Evolutionary conservation across 2,329 filamentous ascomycete species (phyloP).

Genomic region (Fusarium praegraminearum): DNA sequence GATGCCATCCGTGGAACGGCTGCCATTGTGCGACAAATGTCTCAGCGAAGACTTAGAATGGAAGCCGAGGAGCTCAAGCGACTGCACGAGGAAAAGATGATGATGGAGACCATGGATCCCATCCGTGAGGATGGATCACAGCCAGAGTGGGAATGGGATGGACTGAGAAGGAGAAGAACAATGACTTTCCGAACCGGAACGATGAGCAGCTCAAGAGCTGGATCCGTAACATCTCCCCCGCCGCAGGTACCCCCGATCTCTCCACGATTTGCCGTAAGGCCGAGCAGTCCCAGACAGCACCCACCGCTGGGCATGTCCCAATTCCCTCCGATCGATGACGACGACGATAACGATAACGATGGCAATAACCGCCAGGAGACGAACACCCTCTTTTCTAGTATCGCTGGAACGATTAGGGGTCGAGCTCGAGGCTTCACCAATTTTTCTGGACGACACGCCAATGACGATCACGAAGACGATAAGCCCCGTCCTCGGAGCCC

Average conservation of each 20-base stretch:
- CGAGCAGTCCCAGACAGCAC: slow-evolving; percentile 48
- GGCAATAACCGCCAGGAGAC: slow-evolving; percentile 64
- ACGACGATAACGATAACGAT: slow-evolving; percentile 62
- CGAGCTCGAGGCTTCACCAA: slow-evolving; percentile 52
- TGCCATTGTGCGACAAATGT: slow-evolving; percentile 87
- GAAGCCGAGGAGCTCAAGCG: slow-evolving; percentile 83
- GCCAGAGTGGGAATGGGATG: slow-evolving; percentile 85
- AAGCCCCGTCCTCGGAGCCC: slow-evolving; percentile 64
- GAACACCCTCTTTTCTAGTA: slow-evolving; percentile 64
- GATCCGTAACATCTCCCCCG: slow-evolving; percentile 47
- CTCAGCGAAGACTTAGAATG: slow-evolving; percentile 78
- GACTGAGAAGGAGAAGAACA: slow-evolving; percentile 78
- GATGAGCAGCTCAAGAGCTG: slow-evolving; percentile 49
- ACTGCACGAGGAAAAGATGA: slow-evolving; percentile 80
- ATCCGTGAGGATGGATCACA: slow-evolving; percentile 79
- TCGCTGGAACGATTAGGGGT: slow-evolving; percentile 65
- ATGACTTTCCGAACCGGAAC: slow-evolving; percentile 53
- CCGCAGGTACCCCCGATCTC: slow-evolving; percentile 45
- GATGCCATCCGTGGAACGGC: slow-evolving; percentile 94
- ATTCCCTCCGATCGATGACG: slow-evolving; percentile 75
- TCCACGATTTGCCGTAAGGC: slow-evolving; percentile 39
- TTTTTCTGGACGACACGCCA: slow-evolving; percentile 49
- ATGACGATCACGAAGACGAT: slow-evolving; percentile 54
- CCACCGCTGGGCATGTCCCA: slow-evolving; percentile 81
- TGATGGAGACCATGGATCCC: slow-evolving; percentile 75